Base-by-base conservation (phyloP, 1,284 basidiomycete genomes). In the Fomitiporia mediterranea region DNA sequence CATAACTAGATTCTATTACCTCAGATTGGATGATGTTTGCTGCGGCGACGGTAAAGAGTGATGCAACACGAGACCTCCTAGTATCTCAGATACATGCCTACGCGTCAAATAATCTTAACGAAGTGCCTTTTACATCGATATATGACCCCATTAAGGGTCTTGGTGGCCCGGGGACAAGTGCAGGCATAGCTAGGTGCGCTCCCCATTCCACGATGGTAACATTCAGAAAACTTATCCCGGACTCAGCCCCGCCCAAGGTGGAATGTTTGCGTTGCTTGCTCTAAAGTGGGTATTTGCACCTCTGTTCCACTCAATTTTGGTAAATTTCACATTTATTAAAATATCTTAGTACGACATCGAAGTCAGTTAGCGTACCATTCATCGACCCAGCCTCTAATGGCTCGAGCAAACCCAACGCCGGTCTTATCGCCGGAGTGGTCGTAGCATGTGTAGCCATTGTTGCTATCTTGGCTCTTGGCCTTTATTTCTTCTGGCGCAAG, bases 21-120 rank as follows among this genome's bases (percentile, higher is more conserved):
- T 9, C 19, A 39, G 74, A 74, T 53, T 75, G 73, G 74, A 67
- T 67, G 4, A 62, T 74, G 38, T 68, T 74, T 53, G 67, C 68
- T 2, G 73, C 73, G 3, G 70, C 67, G 4, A 67, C 68, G 11
- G 60, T 68, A 2, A 64, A 63, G 0, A 63, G 69, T 34, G 60
- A 59, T n/a, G 51, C 60, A 2, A 62, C 68, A 2, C 65, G 71
- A 13, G 62, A 73, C 39, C 44, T 59, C 1, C 61, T 77, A n/a
- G 67, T 77, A 5, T 61, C 64, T 2, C 61, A 61, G 5, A 66
- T 77, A 1, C 64, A 66, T 27, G 54, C 35, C 23, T 68, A 70
- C 51, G 57, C 61, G 6, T 47, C 53, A 34, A 17, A 28, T 34
- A 34, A 48, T 28, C 43, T 49, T 8, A 23, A 55, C 23, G n/a